phyloP scores from a whole-genome alignment of 2,329 filamentous ascomycete genomes.

The Westerdykella ornata region DNA sequence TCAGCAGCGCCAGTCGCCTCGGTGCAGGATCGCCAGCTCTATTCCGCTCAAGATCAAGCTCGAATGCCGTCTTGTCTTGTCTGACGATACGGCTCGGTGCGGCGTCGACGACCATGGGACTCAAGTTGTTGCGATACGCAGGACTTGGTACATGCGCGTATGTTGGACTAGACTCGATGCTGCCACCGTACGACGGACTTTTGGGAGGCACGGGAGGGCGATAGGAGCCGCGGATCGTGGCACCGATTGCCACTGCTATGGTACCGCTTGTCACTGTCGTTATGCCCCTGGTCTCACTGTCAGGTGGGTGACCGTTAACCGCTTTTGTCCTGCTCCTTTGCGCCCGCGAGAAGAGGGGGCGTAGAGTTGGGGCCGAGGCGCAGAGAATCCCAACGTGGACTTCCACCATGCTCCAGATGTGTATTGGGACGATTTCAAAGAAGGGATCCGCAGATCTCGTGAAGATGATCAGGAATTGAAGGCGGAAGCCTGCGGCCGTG shows the following conservation, averaged over 20 bases:
- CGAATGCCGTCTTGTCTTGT: no score
- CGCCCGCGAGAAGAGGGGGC: constrained; percentile 53
- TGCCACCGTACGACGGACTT: background rate
- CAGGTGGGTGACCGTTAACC: background rate
- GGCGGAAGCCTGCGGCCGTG: constrained; percentile 68
- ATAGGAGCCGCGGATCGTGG: background rate
- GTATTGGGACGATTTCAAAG: constrained; percentile 67
- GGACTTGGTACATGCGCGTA: background rate
- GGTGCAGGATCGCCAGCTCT: background rate
- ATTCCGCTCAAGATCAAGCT: background rate
- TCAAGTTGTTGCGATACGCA: background rate
- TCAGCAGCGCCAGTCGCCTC: background rate
- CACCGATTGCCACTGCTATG: background rate
- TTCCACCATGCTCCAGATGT: constrained; percentile 88
- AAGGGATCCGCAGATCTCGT: constrained; percentile 44
- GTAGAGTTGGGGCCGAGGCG: constrained; percentile 79
- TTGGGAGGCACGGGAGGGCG: background rate
- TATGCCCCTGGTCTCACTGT: background rate
- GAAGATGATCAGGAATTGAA: constrained; percentile 34
- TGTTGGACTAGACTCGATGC: background rate
- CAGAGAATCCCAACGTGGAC: constrained; percentile 86
- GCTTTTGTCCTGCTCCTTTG: constrained; percentile 13
- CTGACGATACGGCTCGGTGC: no score
- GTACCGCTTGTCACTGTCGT: background rate
- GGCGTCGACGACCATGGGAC: no score